These are phyloP conservation scores for Microsporum audouinii DNA, from an alignment of 2,329 filamentous ascomycete species.

Conservation along the genomic window DNA sequence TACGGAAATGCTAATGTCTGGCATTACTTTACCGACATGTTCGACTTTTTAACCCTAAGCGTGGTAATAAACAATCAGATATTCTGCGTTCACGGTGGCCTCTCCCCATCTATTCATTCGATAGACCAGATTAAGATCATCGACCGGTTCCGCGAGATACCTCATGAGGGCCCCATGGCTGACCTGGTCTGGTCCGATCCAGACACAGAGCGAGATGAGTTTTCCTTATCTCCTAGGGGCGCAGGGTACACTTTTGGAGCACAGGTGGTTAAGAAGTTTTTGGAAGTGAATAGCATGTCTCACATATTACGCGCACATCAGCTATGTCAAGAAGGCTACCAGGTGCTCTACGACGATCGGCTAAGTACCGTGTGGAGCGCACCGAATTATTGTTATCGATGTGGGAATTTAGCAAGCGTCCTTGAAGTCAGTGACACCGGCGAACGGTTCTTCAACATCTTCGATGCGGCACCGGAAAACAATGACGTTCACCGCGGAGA, in stretches of 20 bases:
- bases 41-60: slow-evolving; percentile 91
- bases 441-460: slow-evolving; percentile 94
- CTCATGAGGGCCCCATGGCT: slow-evolving; percentile 98
- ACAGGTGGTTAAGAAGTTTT: slow-evolving; percentile 95
- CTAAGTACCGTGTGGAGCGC: slow-evolving; percentile 97
- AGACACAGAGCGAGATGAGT: slow-evolving; percentile 93
- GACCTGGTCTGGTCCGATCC: slow-evolving; percentile 98
- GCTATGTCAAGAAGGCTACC: slow-evolving; percentile 94
- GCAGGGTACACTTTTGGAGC: slow-evolving; percentile 96
- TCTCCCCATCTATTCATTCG: slow-evolving; percentile 85
- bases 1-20: slow-evolving; percentile 98
- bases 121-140: slow-evolving; percentile 99
- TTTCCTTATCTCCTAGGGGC: slow-evolving; percentile 82
- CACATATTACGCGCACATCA: slow-evolving; percentile 98
- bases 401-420: slow-evolving; percentile 94
- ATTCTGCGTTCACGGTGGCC: slow-evolving; percentile 92
- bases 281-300: slow-evolving; percentile 94
- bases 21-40: slow-evolving; percentile 99
- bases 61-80: slow-evolving; percentile 99
- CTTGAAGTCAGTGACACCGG: slow-evolving; percentile 89
- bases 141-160: slow-evolving; percentile 95
- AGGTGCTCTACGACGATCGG: slow-evolving; percentile 88
- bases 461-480: slow-evolving; percentile 80
- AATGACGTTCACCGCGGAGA: slow-evolving; percentile 80
- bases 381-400: slow-evolving; percentile 90